Evolutionary conservation across 768 basidiomycete genomes (phyloP).

Genomic region (Baorangia bicolor): DNA sequence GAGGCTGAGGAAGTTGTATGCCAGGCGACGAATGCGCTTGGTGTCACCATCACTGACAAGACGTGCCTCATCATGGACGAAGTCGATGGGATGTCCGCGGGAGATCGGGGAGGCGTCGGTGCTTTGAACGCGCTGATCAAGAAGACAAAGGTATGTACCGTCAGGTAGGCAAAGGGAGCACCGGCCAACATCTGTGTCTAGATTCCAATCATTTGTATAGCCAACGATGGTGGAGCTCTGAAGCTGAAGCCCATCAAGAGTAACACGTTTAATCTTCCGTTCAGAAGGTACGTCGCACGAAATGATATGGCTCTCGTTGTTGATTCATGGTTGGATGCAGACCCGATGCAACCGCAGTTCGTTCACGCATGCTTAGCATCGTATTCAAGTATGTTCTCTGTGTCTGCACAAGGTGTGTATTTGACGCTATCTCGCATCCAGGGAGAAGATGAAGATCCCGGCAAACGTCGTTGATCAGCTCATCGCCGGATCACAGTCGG

Average conservation of each 20-base stretch:
- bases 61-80: slow-evolving; percentile 98
- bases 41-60: slow-evolving; percentile 71
- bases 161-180: too few species aligned
- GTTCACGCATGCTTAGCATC: slow-evolving; percentile 87
- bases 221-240: slow-evolving; percentile 83
- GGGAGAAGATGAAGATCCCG: slow-evolving; percentile 92
- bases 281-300: slow-evolving; percentile 59
- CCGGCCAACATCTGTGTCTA: slow-evolving; percentile 28
- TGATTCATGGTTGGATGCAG: slow-evolving; percentile 37
- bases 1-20: background rate
- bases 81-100: slow-evolving; percentile 98
- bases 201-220: slow-evolving; percentile 98
- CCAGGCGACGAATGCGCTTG: slow-evolving; percentile 63
- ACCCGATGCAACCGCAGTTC: slow-evolving; percentile 71
- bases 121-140: slow-evolving; percentile 90
- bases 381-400: slow-evolving; percentile 73
- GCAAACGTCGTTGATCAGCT: slow-evolving; percentile 92
- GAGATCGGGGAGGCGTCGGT: slow-evolving; percentile 95
- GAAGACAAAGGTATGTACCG: slow-evolving; percentile 71
- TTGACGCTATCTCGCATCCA: slow-evolving; percentile 29
- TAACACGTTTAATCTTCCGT: slow-evolving; percentile 74
- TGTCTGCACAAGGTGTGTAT: too few species aligned
- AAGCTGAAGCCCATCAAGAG: slow-evolving; percentile 85
- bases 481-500: slow-evolving; percentile 84
- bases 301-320: background rate